Percentiles rank a stretch among this genome's conserved stretches.
These are phyloP conservation scores for Trichoderma cornu-damae DNA, from an alignment of 2,329 filamentous ascomycete species.

Conservation along the genomic window DNA sequence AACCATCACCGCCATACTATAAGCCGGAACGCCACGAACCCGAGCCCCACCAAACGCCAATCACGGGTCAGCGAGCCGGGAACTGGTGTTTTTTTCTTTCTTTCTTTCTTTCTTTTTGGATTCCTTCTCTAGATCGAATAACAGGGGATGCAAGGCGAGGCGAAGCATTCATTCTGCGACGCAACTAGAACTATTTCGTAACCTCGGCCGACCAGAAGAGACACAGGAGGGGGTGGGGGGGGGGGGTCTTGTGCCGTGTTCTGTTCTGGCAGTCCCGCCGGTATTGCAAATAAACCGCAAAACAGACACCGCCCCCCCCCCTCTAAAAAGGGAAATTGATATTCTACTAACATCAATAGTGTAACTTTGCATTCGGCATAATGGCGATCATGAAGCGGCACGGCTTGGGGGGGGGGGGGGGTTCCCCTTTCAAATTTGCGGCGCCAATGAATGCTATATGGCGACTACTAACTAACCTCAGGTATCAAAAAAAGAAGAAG, in stretches of 20 bases:
- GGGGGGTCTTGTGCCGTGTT: background rate
- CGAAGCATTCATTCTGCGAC: slow-evolving; percentile 5
- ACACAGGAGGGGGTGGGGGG: too few species aligned
- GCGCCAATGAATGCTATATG: too few species aligned
- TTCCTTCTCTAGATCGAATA: slow-evolving; percentile 1
- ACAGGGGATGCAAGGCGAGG: background rate
- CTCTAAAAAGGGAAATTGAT: background rate
- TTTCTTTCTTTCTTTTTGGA: background rate
- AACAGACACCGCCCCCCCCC: background rate
- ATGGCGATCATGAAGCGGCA: slow-evolving; percentile 5
- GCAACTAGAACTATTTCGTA: background rate
- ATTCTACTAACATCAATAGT: background rate
- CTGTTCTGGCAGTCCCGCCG: slow-evolving; percentile 6
- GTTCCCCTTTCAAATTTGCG: background rate
- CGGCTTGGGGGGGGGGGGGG: slow-evolving; percentile 1
- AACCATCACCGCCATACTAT: background rate
- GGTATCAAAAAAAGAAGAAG: too few species aligned
- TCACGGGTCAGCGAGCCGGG: background rate
- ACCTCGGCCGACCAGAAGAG: slow-evolving; percentile 1
- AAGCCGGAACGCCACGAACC: background rate
- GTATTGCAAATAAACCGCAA: background rate
- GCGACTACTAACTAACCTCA: too few species aligned
- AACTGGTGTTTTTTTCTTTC: slow-evolving; percentile 4
- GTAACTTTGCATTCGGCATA: slow-evolving; percentile 5
- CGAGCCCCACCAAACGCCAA: slow-evolving; percentile 8